phyloP scores from a whole-genome alignment of 441 rosid genomes.

The Pelargonium fulgidum region DNA sequence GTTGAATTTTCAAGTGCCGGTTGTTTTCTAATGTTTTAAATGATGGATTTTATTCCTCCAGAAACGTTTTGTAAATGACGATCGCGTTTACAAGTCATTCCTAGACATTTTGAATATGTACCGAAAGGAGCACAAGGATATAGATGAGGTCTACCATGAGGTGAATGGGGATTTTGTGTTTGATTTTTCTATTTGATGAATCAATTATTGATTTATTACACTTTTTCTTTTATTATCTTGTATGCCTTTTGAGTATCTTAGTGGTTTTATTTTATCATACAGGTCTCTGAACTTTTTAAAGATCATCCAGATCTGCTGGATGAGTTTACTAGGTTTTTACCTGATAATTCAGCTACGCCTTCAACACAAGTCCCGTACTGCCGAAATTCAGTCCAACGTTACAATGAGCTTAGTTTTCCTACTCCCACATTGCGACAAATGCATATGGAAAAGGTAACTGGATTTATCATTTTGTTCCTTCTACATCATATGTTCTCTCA shows the following conservation, averaged over 20 bases:
- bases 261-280: constrained; percentile 17
- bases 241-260: constrained; percentile 12
- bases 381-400: constrained; percentile 45
- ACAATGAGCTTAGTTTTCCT: constrained; percentile 50
- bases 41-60: constrained; percentile 34
- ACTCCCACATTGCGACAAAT: constrained; percentile 48
- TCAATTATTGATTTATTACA: constrained; percentile 4
- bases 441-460: constrained; percentile 63
- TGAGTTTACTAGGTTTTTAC: constrained; percentile 84
- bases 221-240: neutral
- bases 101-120: constrained; percentile 93
- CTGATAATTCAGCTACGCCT: constrained; percentile 69
- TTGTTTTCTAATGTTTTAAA: constrained; percentile 11
- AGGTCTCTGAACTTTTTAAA: constrained; percentile 80
- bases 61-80: constrained; percentile 94
- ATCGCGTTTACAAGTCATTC: constrained; percentile 80
- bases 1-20: constrained; percentile 14
- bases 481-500: constrained; percentile 23
- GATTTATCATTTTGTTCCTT: constrained; percentile 17
- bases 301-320: constrained; percentile 76
- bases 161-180: constrained; percentile 32
- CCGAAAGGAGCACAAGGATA: constrained; percentile 88
- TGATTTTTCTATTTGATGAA: neutral
- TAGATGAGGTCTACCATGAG: constrained; percentile 84
- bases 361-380: constrained; percentile 43